Percentiles rank a stretch among this genome's conserved stretches.
These are phyloP conservation scores for Ziziphus jujuba DNA, from an alignment of 306 rosid genomes.

Conservation along the genomic window DNA sequence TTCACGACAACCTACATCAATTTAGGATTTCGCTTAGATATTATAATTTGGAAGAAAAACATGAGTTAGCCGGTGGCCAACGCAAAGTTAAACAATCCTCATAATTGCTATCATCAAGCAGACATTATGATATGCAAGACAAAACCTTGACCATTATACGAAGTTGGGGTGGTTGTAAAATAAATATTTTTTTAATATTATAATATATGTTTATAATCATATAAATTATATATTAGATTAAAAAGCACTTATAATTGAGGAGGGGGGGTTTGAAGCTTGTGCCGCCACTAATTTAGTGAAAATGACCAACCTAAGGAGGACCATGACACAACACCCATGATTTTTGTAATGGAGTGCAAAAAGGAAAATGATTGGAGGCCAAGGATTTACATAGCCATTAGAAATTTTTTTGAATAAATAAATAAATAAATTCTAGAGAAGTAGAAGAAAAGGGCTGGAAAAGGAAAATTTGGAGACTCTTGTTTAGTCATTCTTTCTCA, in stretches of 20 bases:
- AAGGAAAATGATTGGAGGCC: constrained; percentile 39
- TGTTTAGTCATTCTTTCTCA: constrained; percentile 33
- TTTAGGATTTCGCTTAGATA: too few species aligned
- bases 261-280: constrained; percentile 22
- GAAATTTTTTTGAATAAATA: too few species aligned
- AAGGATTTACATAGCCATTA: constrained; percentile 11
- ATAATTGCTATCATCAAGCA: too few species aligned
- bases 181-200: too few species aligned
- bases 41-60: too few species aligned
- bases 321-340: constrained; percentile 30
- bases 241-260: neutral
- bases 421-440: too few species aligned
- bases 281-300: constrained; percentile 48
- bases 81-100: too few species aligned
- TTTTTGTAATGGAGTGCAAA: constrained; percentile 12
- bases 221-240: neutral
- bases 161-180: constrained; percentile 1
- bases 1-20: too few species aligned
- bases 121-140: neutral
- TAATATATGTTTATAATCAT: neutral
- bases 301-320: constrained; percentile 41
- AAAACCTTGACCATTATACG: neutral
- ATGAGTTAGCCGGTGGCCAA: too few species aligned
- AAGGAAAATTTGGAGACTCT: constrained; percentile 27
- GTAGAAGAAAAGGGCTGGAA: constrained; percentile 21